Conservation (phyloP, 495 filamentous ascomycete genomes). For the Talaromyces stipitatus region DNA sequence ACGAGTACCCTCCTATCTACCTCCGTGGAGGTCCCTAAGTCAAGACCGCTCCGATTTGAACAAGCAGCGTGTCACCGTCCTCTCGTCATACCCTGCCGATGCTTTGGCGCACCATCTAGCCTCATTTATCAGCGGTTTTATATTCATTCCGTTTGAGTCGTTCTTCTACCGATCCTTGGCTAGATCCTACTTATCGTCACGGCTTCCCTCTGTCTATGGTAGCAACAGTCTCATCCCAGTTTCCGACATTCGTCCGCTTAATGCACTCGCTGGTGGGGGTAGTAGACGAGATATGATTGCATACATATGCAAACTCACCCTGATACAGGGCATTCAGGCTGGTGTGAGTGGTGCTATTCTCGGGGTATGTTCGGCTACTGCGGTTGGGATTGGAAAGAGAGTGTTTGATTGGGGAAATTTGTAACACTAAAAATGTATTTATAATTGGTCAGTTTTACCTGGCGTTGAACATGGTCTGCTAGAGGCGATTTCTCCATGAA, state of each 20-base stretch:
- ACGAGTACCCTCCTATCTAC: not conserved
- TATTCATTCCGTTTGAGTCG: constrained; percentile 41
- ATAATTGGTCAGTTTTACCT: not conserved
- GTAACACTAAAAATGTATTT: constrained; percentile 12
- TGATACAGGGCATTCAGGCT: constrained; percentile 40
- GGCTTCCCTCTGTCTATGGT: constrained; percentile 2
- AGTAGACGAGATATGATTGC: constrained; percentile 27
- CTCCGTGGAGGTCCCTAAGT: not conserved
- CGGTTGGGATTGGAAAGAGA: constrained; percentile 36
- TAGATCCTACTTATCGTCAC: constrained; percentile 27
- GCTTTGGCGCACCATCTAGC: constrained; percentile 38
- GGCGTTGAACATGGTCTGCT: not conserved
- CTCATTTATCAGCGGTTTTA: constrained; percentile 29
- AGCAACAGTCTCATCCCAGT: constrained; percentile 13
- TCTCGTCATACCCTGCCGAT: constrained; percentile 41
- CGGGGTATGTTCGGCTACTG: constrained; percentile 33
- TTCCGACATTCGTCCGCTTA: constrained; percentile 26
- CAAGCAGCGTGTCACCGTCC: constrained; percentile 38
- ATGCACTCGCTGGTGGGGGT: constrained; percentile 34
- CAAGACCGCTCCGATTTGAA: not conserved
- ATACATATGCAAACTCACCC: constrained; percentile 35
- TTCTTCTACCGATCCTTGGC: constrained; percentile 41
- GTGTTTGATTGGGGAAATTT: constrained; percentile 41
- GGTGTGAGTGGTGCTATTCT: constrained; percentile 37
- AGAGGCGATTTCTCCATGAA: not conserved